Evolutionary conservation across 106 monocot genomes (phyloP), one percentile per base, ranked within the genome.

Genomic region (Triglochin maritima): DNA sequence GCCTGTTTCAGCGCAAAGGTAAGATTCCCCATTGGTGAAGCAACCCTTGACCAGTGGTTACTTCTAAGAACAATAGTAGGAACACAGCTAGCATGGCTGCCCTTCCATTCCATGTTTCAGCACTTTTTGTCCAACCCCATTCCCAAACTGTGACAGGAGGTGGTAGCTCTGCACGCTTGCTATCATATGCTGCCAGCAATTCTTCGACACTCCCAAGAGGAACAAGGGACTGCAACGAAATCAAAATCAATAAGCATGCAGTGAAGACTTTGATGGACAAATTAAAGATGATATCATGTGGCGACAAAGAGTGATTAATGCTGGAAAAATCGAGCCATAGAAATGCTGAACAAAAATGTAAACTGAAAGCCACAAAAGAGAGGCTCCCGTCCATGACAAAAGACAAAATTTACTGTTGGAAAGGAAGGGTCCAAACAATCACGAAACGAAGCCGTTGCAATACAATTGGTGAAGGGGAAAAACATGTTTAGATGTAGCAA

Each of bases 111-210:
- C 96, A 98, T 44, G 88, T 91, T 70, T 98, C 96, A 0, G 96
- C 88, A 51, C 96, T 91, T 72, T 78, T 98, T 2, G 96, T 98
- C 96, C 96, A 91, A n/a, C 88, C 96, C 96, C 96, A 98, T 75
- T 96, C 69, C 96, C 96, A 88, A 7, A 96, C 90, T 4, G 60
- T 80, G n/a, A 96, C 87, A 8, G 91, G 96, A 59, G 96, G 91
- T 10, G 96, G 96, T 45, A 96, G 76, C 76, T 91, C 79, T 5
- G 71, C 72, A 10, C 96, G 85, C 44, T 96, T 91, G 0, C 88
- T 69, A 65, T 96, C 96, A 61, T 96, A 96, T 15, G 83, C 84
- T 10, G 96, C 96, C 75, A 96, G 50, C 53, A 96, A 76, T 72
- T 96, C 96, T 76, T 98, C 96, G 6, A 98, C 96, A 47, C 96